phyloP scores from a whole-genome alignment of 2,329 filamentous ascomycete genomes.

The Aspergillus sp. region DNA sequence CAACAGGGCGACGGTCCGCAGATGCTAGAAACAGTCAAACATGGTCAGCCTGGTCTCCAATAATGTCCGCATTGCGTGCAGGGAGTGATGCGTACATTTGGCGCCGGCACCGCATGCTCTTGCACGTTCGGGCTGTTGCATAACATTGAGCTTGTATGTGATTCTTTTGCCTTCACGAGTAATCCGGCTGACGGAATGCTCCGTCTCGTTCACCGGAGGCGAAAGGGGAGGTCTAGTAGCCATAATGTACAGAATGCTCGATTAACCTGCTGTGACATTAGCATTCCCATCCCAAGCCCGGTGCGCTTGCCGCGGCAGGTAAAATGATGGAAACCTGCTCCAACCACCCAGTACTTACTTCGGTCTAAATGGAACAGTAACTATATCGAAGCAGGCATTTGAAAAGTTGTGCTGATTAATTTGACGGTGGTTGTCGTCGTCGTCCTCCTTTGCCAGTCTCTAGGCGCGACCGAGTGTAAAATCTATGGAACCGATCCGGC shows the following conservation, averaged over 20 bases:
- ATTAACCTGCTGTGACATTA: background rate
- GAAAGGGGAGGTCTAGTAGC: slow-evolving; percentile 39
- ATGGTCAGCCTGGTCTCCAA: slow-evolving; percentile 10
- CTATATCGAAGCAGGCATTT: background rate
- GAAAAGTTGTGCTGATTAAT: background rate
- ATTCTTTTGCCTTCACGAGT: slow-evolving; percentile 76
- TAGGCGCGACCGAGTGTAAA: background rate
- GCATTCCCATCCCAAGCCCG: background rate
- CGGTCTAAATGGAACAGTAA: background rate
- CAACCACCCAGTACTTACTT: background rate
- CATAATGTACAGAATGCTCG: slow-evolving; percentile 38
- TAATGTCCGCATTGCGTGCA: background rate
- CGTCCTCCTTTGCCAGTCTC: background rate
- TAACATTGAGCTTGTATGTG: slow-evolving; percentile 79
- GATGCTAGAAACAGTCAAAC: slow-evolving; percentile 58
- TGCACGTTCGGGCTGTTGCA: slow-evolving; percentile 92
- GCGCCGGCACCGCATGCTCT: slow-evolving; percentile 93
- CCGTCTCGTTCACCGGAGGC: slow-evolving; percentile 57
- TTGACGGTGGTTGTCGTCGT: background rate
- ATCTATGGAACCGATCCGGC: background rate
- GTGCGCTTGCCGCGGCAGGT: background rate
- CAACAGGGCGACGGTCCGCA: slow-evolving; percentile 86
- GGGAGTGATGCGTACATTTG: slow-evolving; percentile 68
- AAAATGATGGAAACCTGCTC: background rate
- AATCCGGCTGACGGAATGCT: slow-evolving; percentile 55